Evolutionary conservation across 345 rosid genomes (phyloP), one percentile per base, ranked within the genome.

Genomic region (Salix exigua): DNA sequence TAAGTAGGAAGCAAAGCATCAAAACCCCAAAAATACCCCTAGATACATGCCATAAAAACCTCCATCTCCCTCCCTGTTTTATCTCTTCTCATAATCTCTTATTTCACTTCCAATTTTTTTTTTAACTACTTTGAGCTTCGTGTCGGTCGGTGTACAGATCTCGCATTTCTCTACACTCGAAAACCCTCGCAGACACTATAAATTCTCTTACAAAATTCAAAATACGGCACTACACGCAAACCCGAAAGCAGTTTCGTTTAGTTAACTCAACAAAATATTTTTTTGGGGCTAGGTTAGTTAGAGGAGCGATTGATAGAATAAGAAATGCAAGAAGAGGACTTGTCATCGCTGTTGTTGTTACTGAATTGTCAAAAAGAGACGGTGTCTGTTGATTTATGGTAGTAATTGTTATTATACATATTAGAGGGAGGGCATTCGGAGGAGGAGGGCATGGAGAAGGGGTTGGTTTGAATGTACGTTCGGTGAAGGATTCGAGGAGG

Each of bases 71-170:
- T 58, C 28, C 9, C 21, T 50, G 2, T 4, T 72, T 7, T 21
- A 19, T 31, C 17, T 77, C 77, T 75, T 72, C 78, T 81, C 79
- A 69, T 66, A 17, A 3, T 31, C 77, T 64, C 44, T 66, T 26
- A 35, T 6, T 68, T 18, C 55, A 33, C 62, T 25, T 53, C 7
- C 23, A 2, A 26, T n/a, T 1, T 3, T 1, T 1, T 0, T 48
- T 28, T 17, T 42, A 0, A 42, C 46, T 42, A 42, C 46, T 11
- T 42, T 42, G 23, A 26, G 19, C 68, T 64, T 30, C 38, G 68
- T 33, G 37, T 64, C 69, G 86, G 91, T 87, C 89, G 91, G 89
- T 88, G 89, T 78, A 79, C 85, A 84, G 89, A 80, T 88, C 90
- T 88, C 73, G 77, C 85, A 48, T 82, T 83, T 70, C 28, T 71